Percentiles rank a stretch among this genome's conserved stretches.
Conservation (phyloP, 306 rosid genomes). For the Alnus rubra region DNA sequence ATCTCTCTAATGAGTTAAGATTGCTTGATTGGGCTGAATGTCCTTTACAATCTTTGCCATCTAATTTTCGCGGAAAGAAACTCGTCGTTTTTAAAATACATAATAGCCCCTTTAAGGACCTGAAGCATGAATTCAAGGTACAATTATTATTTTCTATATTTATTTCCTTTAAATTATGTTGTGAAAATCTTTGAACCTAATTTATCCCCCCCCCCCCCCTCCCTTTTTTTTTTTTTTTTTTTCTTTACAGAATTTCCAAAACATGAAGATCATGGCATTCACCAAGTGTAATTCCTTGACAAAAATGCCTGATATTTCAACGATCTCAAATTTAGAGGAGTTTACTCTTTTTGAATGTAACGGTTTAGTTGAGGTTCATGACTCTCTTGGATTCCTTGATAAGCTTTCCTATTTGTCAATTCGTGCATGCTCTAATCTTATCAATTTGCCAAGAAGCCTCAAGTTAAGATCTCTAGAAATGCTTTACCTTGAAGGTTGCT, state of each 20-base stretch:
- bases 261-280: background rate
- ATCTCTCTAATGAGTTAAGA: conserved; percentile 7
- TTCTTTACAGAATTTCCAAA: background rate
- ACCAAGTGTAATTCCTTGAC: background rate
- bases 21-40: background rate
- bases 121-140: background rate
- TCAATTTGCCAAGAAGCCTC: background rate
- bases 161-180: background rate
- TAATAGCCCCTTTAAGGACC: background rate
- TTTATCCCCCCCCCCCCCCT: background rate
- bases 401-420: conserved; percentile 18
- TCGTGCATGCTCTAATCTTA: conserved; percentile 8
- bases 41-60: background rate
- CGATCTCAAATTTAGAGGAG: conserved; percentile 29
- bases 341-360: conserved; percentile 29
- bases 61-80: background rate
- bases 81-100: background rate
- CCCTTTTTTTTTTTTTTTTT: too few species aligned
- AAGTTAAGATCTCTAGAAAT: background rate
- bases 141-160: background rate
- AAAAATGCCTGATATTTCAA: background rate
- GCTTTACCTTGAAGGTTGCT: background rate
- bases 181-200: background rate
- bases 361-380: conserved; percentile 14
- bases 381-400: conserved; percentile 24